Percentiles rank a stretch among this genome's conserved stretches.
Evolutionary conservation across 257 asterid species (phyloP).

Genomic region (Paulownia fortunei): DNA sequence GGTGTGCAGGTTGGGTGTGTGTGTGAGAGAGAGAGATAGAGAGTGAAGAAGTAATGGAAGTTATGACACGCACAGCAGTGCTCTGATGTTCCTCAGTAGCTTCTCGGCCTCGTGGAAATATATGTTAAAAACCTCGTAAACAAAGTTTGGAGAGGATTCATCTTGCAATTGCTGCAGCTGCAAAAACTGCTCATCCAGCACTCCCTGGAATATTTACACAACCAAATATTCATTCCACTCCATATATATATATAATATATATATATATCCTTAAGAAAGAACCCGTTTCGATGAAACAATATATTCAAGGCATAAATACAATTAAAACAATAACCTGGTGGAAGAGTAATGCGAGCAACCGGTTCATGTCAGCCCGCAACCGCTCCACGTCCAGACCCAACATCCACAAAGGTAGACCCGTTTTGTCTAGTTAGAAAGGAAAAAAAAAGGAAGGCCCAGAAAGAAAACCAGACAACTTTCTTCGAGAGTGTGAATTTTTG

Average conservation of each 20-base stretch:
- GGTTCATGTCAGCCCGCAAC: slow-evolving; percentile 81
- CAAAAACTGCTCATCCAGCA: slow-evolving; percentile 86
- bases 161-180: slow-evolving; percentile 93
- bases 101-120: slow-evolving; percentile 89
- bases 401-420: slow-evolving; percentile 99
- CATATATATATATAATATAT: too few relatives aligned
- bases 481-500: too few relatives aligned
- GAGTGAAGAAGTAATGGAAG: too few relatives aligned
- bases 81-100: slow-evolving; percentile 78
- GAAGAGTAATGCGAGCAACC: slow-evolving; percentile 84
- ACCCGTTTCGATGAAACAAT: too few relatives aligned
- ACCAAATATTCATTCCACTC: too few relatives aligned
- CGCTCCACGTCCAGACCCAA: slow-evolving; percentile 74
- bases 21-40: background rate
- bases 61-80: too few relatives aligned
- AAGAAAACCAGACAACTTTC: too few relatives aligned
- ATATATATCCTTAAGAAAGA: too few relatives aligned
- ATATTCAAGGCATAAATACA: too few relatives aligned
- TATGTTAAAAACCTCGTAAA: slow-evolving; percentile 84
- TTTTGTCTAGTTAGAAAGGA: too few relatives aligned
- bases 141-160: slow-evolving; percentile 87
- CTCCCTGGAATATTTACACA: slow-evolving; percentile 72
- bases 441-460: background rate
- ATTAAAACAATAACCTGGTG: too few relatives aligned
- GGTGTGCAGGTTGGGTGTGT: too few relatives aligned